Percentiles rank a stretch among this genome's conserved stretches.
These are phyloP conservation scores for Hawksworthiomyces lignivorus DNA, from an alignment of 2,329 filamentous ascomycete species.

Conservation along the genomic window DNA sequence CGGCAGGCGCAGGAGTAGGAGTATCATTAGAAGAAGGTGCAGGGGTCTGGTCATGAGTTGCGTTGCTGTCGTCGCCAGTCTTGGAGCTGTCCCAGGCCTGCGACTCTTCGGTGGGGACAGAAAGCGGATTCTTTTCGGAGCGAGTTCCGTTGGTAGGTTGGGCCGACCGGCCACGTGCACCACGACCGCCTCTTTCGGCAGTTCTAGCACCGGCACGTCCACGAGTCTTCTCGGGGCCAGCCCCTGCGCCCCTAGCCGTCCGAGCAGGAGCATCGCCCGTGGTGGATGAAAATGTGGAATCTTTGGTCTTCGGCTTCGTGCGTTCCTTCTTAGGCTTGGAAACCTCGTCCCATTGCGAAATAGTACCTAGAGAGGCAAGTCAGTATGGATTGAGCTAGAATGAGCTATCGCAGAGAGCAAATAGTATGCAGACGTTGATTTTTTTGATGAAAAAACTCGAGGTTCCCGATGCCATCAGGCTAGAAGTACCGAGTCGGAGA, in stretches of 20 bases:
- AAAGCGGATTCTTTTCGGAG: slow-evolving; percentile 48
- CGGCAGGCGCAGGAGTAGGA: slow-evolving; percentile 16
- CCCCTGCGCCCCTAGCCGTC: slow-evolving; percentile 53
- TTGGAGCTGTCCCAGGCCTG: slow-evolving; percentile 49
- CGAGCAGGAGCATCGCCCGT: slow-evolving; percentile 40
- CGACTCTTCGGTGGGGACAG: slow-evolving; percentile 64
- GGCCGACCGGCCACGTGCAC: slow-evolving; percentile 56
- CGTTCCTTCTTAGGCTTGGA: slow-evolving; percentile 71
- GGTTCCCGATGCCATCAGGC: too few relatives aligned
- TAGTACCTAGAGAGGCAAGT: slow-evolving; percentile 47
- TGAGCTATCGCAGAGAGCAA: too few relatives aligned
- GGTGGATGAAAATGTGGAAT: slow-evolving; percentile 43
- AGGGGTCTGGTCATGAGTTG: slow-evolving; percentile 18
- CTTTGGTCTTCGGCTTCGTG: slow-evolving; percentile 64
- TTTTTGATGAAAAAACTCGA: too few relatives aligned
- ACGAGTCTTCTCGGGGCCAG: slow-evolving; percentile 53
- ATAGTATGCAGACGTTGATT: too few relatives aligned
- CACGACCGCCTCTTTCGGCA: slow-evolving; percentile 54
- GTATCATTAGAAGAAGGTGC: slow-evolving; percentile 27
- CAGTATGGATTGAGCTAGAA: neutral
- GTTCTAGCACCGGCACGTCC: slow-evolving; percentile 55
- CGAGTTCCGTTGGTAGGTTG: slow-evolving; percentile 55
- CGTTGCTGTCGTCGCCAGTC: slow-evolving; percentile 32
- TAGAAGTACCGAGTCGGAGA: too few relatives aligned
- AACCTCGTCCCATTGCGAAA: slow-evolving; percentile 79